A percentile compares a stretch with the other conserved stretches of the same genome.
These are phyloP conservation scores for Viridothelium virens DNA, from an alignment of 495 filamentous ascomycete species.

Conservation along the genomic window DNA sequence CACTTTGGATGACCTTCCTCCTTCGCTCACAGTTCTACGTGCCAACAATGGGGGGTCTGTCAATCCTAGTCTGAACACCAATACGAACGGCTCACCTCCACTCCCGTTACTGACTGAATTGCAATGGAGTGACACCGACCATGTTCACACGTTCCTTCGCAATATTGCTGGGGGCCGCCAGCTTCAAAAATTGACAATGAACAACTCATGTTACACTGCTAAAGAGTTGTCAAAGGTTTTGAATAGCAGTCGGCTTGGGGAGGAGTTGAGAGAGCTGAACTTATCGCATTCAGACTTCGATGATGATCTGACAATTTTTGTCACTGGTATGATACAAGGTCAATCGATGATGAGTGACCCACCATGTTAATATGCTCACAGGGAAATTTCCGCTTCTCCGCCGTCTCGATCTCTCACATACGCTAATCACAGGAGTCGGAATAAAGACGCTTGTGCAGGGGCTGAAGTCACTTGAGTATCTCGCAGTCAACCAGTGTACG, in stretches of 20 bases:
- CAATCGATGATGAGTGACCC: neutral
- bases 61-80: neutral
- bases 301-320: neutral
- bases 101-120: neutral
- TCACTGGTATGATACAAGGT: neutral
- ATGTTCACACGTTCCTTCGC: neutral
- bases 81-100: neutral
- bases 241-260: neutral
- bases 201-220: neutral
- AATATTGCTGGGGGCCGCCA: neutral
- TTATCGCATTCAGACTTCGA: neutral
- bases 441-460: constrained; percentile 25
- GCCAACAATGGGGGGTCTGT: neutral
- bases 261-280: neutral
- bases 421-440: constrained; percentile 29
- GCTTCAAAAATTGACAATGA: neutral
- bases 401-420: constrained; percentile 21
- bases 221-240: neutral
- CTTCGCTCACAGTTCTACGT: neutral
- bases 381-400: constrained; percentile 14
- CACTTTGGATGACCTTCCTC: neutral
- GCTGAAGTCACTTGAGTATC: constrained; percentile 20
- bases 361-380: no score
- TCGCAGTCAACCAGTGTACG: constrained; percentile 27
- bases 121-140: neutral